Evolutionary conservation across 345 rosid species (phyloP).

Genomic region (Eucalyptus regnans): DNA sequence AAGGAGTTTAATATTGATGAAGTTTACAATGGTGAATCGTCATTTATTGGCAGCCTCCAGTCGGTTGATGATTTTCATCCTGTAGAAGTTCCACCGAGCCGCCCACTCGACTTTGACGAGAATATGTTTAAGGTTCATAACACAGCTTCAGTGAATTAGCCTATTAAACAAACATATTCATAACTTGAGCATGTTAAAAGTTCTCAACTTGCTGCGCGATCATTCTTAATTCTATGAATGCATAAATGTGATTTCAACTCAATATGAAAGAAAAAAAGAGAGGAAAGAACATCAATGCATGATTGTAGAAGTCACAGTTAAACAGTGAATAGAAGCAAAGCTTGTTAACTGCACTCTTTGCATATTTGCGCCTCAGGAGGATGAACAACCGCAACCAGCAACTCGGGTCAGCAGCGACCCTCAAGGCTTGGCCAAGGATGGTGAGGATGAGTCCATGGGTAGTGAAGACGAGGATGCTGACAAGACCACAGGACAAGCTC

Average conservation of each 20-base stretch:
- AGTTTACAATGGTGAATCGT: slow-evolving; percentile 68
- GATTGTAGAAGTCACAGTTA: background rate
- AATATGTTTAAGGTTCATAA: slow-evolving; percentile 64
- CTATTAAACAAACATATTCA: background rate
- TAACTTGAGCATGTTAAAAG: background rate
- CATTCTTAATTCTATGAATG: background rate
- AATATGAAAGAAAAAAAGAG: background rate
- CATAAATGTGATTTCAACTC: background rate
- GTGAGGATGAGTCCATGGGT: slow-evolving; percentile 1
- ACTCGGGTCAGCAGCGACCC: background rate
- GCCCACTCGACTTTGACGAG: slow-evolving; percentile 59
- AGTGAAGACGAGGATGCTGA: slow-evolving; percentile 20
- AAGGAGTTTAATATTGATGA: slow-evolving; percentile 81
- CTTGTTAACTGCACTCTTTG: background rate
- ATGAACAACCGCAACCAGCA: slow-evolving; percentile 9
- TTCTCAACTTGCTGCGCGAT: background rate
- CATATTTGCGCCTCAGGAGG: slow-evolving; percentile 13
- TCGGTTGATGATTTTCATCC: slow-evolving; percentile 49
- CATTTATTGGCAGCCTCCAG: slow-evolving; percentile 87
- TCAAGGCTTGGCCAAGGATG: background rate
- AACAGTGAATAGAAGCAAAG: background rate
- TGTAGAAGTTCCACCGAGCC: slow-evolving; percentile 66
- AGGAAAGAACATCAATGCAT: background rate
- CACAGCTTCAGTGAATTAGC: background rate
- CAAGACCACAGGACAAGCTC: slow-evolving; percentile 21